Evolutionary conservation across 2,329 filamentous ascomycete genomes (phyloP).

Genomic region (Knufia petricola): DNA sequence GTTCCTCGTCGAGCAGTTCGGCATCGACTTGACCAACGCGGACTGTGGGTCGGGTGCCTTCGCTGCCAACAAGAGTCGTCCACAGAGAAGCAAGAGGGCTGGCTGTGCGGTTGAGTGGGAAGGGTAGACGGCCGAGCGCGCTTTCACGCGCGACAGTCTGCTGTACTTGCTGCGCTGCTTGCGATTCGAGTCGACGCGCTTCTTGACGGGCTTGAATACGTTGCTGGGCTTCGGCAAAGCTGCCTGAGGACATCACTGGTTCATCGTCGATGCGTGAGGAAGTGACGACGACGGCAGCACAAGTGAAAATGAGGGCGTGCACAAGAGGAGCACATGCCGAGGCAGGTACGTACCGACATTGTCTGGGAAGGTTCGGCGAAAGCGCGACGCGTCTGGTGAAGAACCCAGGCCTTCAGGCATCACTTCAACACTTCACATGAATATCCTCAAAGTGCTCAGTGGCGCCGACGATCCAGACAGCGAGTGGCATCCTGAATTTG

Average conservation of each 20-base stretch:
- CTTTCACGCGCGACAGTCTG: constrained; percentile 35
- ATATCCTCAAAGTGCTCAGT: no score
- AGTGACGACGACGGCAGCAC: not conserved
- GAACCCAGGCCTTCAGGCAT: not conserved
- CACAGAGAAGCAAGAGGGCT: constrained; percentile 45
- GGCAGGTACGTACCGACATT: not conserved
- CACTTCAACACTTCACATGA: no score
- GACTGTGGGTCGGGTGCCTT: constrained; percentile 75
- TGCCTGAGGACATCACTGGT: constrained; percentile 47
- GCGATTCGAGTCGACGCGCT: constrained; percentile 59
- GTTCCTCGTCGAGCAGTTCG: constrained; percentile 86
- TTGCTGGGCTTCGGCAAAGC: constrained; percentile 82
- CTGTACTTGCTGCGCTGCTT: constrained; percentile 45
- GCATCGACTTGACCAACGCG: constrained; percentile 94
- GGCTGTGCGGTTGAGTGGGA: constrained; percentile 26
- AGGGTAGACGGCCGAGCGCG: constrained; percentile 33
- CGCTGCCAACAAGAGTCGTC: constrained; percentile 62
- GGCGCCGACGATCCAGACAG: no score
- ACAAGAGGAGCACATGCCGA: constrained; percentile 1
- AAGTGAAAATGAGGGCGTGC: not conserved
- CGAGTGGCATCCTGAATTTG: no score
- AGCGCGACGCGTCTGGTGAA: not conserved
- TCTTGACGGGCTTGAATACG: constrained; percentile 73
- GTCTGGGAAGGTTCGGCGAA: not conserved
- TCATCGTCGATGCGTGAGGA: not conserved